Percentiles rank a stretch among this genome's conserved stretches.
These are phyloP conservation scores for Jimgerdemannia flammicorona DNA, from an alignment of 192 early-diverging fungal genomes.

Conservation along the genomic window DNA sequence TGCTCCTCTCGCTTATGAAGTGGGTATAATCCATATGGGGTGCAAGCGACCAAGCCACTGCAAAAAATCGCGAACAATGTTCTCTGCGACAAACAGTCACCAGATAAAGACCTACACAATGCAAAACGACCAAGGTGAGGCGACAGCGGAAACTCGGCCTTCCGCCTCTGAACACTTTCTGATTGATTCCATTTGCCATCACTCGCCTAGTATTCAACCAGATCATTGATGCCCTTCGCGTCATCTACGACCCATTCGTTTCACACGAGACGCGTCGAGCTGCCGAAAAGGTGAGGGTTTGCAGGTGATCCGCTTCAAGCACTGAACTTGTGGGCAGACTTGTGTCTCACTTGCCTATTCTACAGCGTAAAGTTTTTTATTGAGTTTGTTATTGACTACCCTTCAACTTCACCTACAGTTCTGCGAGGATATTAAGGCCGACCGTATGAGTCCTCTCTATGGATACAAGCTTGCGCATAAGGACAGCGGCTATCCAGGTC, in stretches of 20 bases:
- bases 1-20: neutral
- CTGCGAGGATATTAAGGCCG: conserved; percentile 44
- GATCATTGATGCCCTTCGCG: conserved; percentile 38
- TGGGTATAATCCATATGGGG: neutral
- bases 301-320: neutral
- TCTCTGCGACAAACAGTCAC: neutral
- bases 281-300: conserved; percentile 36
- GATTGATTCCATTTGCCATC: neutral
- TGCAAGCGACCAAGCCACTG: too few species aligned
- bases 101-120: neutral
- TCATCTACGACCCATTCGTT: conserved; percentile 39
- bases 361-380: too few species aligned
- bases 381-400: neutral
- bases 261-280: conserved; percentile 35
- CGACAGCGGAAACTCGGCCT: neutral
- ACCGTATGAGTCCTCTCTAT: conserved; percentile 41
- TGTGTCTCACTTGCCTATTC: too few species aligned
- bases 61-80: neutral
- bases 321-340: too few species aligned
- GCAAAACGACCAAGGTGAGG: neutral
- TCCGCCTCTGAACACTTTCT: neutral
- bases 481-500: conserved; percentile 40
- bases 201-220: conserved; percentile 20
- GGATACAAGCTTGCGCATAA: conserved; percentile 52
- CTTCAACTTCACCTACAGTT: conserved; percentile 22